Conservation (phyloP, 176 grass and related monocot genomes). For the Themeda triandra region DNA sequence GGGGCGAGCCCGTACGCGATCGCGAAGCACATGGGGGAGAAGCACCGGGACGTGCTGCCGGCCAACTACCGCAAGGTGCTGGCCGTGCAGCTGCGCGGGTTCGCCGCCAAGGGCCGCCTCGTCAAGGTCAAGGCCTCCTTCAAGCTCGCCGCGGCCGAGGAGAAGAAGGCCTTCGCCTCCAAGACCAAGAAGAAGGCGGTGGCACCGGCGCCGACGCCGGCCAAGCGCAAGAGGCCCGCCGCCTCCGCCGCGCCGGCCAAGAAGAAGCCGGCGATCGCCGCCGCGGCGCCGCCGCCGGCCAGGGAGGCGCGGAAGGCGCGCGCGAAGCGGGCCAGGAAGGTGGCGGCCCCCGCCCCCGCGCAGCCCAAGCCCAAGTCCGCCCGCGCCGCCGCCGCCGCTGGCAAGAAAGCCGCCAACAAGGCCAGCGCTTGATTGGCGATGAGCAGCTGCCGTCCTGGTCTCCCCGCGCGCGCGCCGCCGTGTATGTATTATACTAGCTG, state of each 20-base stretch:
- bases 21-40: slow-evolving; percentile 73
- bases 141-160: slow-evolving; percentile 51
- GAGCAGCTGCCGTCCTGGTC: background rate
- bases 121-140: slow-evolving; percentile 83
- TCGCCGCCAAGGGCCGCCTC: slow-evolving; percentile 70
- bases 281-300: background rate
- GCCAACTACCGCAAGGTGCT: slow-evolving; percentile 85
- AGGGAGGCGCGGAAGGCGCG: slow-evolving; percentile 48
- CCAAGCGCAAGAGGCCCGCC: slow-evolving; percentile 43
- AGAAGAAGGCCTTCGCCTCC: background rate
- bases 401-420: slow-evolving; percentile 58
- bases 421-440: slow-evolving; percentile 40
- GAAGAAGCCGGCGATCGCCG: slow-evolving; percentile 31
- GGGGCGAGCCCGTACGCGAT: slow-evolving; percentile 80
- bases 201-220: background rate
- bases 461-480: background rate
- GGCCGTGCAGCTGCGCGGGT: slow-evolving; percentile 69
- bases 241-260: background rate
- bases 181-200: slow-evolving; percentile 1
- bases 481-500: background rate
- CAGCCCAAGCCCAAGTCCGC: slow-evolving; percentile 45
- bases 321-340: slow-evolving; percentile 63
- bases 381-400: background rate
- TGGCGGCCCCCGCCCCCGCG: slow-evolving; percentile 17
- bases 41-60: slow-evolving; percentile 65